phyloP scores from a whole-genome alignment of 1,139 yeast genomes.

The Sugiyamaella pinicola region DNA sequence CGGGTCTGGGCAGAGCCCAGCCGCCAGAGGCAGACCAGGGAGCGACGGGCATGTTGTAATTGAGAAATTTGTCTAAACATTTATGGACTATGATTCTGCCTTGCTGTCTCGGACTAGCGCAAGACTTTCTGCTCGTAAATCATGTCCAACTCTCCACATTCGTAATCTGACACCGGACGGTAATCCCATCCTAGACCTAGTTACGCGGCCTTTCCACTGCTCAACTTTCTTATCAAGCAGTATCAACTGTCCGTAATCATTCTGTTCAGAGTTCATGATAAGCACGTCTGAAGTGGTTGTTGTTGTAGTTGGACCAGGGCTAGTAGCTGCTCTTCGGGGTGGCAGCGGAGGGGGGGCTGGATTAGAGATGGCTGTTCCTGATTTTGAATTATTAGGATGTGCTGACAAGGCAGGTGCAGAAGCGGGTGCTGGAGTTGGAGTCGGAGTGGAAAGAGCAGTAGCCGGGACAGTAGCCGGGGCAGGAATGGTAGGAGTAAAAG shows the following conservation, averaged over 20 bases:
- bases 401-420: not conserved
- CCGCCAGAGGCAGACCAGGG: no score
- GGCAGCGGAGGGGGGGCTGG: conserved; percentile 21
- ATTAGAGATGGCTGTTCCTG: not conserved
- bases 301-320: conserved; percentile 21
- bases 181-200: conserved; percentile 40
- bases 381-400: not conserved
- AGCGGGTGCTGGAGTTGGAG: not conserved
- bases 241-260: conserved; percentile 32
- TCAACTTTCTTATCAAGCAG: conserved; percentile 49
- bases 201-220: conserved; percentile 48
- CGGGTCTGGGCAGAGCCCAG: no score
- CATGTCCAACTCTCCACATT: conserved; percentile 44
- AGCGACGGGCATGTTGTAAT: no score
- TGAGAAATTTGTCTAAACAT: no score
- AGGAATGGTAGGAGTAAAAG: no score
- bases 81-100: not conserved
- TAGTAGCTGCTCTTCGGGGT: conserved; percentile 12
- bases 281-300: conserved; percentile 18
- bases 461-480: no score
- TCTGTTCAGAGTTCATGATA: conserved; percentile 36
- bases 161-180: conserved; percentile 39
- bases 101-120: conserved; percentile 6
- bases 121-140: conserved; percentile 36
- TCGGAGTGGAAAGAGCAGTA: no score